Conservation (phyloP, 768 basidiomycete species). For the Calocybe cyanea region DNA sequence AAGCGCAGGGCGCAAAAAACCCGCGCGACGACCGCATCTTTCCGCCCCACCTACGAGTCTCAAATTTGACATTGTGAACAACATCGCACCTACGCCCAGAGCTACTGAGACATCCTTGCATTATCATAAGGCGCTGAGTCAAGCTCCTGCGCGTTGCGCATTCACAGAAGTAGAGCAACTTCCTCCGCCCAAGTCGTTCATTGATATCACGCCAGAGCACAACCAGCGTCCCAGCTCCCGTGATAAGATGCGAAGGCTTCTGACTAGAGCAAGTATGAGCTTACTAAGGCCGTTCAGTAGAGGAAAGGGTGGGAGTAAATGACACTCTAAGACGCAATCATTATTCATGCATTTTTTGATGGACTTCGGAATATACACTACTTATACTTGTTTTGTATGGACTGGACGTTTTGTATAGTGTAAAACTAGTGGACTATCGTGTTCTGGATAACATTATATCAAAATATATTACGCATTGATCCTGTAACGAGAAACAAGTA, state of each 20-base stretch:
- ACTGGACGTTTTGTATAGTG: slow-evolving; percentile 50
- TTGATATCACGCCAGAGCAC: slow-evolving; percentile 32
- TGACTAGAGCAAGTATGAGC: slow-evolving; percentile 16
- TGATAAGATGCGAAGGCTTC: slow-evolving; percentile 14
- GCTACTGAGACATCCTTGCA: slow-evolving; percentile 11
- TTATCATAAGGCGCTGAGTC: slow-evolving; percentile 9
- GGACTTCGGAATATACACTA: slow-evolving; percentile 1
- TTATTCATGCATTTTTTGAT: neutral
- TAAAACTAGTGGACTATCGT: slow-evolving; percentile 14
- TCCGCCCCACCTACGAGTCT: slow-evolving; percentile 5
- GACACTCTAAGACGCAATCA: slow-evolving; percentile 5
- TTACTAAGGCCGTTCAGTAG: slow-evolving; percentile 9
- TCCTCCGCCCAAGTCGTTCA: slow-evolving; percentile 28
- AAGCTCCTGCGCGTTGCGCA: slow-evolving; percentile 1
- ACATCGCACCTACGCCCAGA: neutral
- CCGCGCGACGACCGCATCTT: slow-evolving; percentile 6
- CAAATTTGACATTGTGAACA: neutral
- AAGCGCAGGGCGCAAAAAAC: slow-evolving; percentile 16
- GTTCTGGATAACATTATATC: neutral
- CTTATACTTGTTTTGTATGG: slow-evolving; percentile 11
- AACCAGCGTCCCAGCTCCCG: slow-evolving; percentile 1
- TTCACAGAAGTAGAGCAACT: neutral
- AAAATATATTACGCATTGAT: slow-evolving; percentile 5
- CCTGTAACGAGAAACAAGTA: slow-evolving; percentile 41
- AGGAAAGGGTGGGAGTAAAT: slow-evolving; percentile 16